Evolutionary conservation across 1,284 basidiomycete genomes (phyloP).

Genomic region (Hemileia vastatrix): DNA sequence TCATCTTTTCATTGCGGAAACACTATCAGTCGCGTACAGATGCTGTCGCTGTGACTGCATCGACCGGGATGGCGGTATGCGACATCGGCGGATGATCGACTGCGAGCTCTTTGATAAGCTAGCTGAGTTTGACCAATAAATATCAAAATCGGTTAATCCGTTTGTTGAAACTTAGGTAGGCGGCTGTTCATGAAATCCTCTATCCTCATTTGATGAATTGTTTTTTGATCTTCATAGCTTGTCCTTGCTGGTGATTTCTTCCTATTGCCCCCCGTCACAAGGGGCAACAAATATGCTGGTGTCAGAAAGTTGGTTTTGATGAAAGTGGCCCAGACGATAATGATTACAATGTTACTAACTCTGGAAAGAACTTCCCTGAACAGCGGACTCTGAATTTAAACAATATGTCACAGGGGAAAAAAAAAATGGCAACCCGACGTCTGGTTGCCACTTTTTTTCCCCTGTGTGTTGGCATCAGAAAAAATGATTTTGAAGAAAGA

Average conservation of each 20-base stretch:
- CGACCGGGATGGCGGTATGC: slow-evolving; percentile 73
- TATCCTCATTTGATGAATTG: background rate
- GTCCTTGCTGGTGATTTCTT: slow-evolving; percentile 93
- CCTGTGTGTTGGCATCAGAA: slow-evolving; percentile 44
- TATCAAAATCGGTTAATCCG: slow-evolving; percentile 58
- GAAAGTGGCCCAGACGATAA: slow-evolving; percentile 59
- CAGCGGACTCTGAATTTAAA: slow-evolving; percentile 23
- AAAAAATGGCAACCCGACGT: no score
- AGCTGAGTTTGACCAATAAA: slow-evolving; percentile 55
- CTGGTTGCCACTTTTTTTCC: no score
- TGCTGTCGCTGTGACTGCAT: slow-evolving; percentile 74
- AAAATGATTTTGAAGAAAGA: slow-evolving; percentile 57
- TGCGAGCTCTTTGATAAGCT: slow-evolving; percentile 85
- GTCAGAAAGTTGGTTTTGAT: no score
- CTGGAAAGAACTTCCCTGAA: slow-evolving; percentile 13
- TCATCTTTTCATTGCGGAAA: slow-evolving; percentile 58
- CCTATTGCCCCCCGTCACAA: slow-evolving; percentile 80
- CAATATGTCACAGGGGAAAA: no score
- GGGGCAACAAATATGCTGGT: slow-evolving; percentile 62
- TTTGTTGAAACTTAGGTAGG: slow-evolving; percentile 91
- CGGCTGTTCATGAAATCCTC: background rate
- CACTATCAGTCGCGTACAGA: slow-evolving; percentile 51
- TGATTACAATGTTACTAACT: slow-evolving; percentile 46
- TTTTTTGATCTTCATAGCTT: slow-evolving; percentile 52
- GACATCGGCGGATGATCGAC: slow-evolving; percentile 86